phyloP scores from a whole-genome alignment of 2,329 filamentous ascomycete genomes.

The Parastagonospora avenae region DNA sequence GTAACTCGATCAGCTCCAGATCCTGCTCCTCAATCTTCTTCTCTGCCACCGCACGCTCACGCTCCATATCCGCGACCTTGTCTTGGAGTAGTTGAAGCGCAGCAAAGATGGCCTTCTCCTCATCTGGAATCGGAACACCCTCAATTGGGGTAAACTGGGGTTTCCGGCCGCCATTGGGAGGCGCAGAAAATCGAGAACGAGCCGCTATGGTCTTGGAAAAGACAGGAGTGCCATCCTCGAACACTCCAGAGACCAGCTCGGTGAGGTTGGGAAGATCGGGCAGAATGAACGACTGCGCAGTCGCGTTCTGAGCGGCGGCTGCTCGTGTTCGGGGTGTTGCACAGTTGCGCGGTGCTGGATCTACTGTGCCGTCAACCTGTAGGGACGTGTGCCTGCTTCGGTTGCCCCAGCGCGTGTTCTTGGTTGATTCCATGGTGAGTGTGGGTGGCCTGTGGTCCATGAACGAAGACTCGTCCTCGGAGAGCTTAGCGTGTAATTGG shows the following conservation, averaged over 20 bases:
- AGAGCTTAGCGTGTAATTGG: conserved; percentile 61
- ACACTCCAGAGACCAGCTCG: conserved; percentile 64
- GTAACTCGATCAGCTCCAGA: conserved; percentile 57
- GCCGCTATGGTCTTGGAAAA: conserved; percentile 57
- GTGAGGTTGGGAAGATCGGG: conserved; percentile 66
- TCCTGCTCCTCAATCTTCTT: conserved; percentile 58
- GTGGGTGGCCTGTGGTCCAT: conserved; percentile 57
- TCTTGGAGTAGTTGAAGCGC: conserved; percentile 64
- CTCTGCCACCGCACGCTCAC: conserved; percentile 58
- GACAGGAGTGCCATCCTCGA: conserved; percentile 62
- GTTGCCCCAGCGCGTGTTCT: conserved; percentile 62
- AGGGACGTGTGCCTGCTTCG: conserved; percentile 50
- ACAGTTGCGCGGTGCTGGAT: conserved; percentile 24
- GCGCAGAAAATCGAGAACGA: conserved; percentile 61
- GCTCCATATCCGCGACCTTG: conserved; percentile 61
- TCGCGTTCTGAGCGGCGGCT: conserved; percentile 54
- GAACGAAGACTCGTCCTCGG: conserved; percentile 59
- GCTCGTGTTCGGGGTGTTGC: conserved; percentile 39
- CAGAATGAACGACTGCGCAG: conserved; percentile 64
- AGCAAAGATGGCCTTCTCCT: conserved; percentile 68
- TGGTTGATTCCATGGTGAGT: conserved; percentile 46
- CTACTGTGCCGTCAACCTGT: conserved; percentile 35
- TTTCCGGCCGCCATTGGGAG: conserved; percentile 36
- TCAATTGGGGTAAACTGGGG: conserved; percentile 55
- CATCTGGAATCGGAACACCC: conserved; percentile 61